Evolutionary conservation across 2,329 filamentous ascomycete species (phyloP), one percentile per base, ranked within the genome.

Genomic region (Xylariaceae sp.): DNA sequence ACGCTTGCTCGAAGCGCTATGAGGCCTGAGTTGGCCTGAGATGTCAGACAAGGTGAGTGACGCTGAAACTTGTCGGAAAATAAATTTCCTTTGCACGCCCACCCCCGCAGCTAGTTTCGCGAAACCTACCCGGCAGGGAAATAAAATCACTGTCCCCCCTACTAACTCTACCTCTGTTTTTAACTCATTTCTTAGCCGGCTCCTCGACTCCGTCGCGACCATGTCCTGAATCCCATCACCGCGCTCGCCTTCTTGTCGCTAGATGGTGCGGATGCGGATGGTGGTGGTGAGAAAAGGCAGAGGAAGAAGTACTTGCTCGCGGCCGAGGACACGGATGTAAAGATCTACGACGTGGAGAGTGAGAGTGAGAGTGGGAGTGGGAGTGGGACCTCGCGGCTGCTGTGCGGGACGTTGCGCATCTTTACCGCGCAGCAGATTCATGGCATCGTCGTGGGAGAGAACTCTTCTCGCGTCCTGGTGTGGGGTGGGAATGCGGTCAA

Each of bases 371-470:
- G n/a, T n/a, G n/a, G n/a, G n/a, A n/a, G n/a, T n/a, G n/a, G n/a
- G n/a, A n/a, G n/a, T n/a, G n/a, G n/a, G 11, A 56, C 51, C 4
- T 62, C 56, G 4, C 55, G 44, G 15, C n/a, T n/a, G n/a, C 56
- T 69, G 8, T 48, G 69, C 23, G 66, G 62, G 34, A 63, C 64
- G 34, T 54, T 73, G 34, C 60, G 61, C 16, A 62, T 88, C 19
- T 89, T 92, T 53, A 54, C 62, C 12, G 70, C 70, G n/a, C 85
- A 90, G 57, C 67, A 78, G 3, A 77, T 92, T 35, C 87, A 92
- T 59, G 86, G 86, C 3, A 78, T 90, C 38, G 61, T 68, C n/a
- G 61, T 78, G 13, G 35, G 21, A 9, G 19, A 33, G n/a, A n/a
- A n/a, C n/a, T n/a, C n/a, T 2, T 51, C 52, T 6, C 51, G 61